Conservation (phyloP, 805 yeast species). For the Wickerhamomyces pijperi region DNA sequence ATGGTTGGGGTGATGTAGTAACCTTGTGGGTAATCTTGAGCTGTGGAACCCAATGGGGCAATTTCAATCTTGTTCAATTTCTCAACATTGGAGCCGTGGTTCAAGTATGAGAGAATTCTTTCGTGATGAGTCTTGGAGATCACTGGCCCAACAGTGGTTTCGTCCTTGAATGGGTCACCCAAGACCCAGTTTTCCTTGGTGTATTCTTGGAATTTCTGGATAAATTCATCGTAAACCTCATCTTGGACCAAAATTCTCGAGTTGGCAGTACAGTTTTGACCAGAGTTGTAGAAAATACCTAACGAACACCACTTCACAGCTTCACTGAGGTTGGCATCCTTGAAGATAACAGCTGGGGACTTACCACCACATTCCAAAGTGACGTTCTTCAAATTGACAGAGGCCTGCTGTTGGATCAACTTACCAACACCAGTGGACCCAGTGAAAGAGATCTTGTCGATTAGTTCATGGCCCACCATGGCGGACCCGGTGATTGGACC, state of each 20-base stretch:
- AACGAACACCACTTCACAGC: conserved; percentile 59
- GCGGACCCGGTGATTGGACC: conserved; percentile 65
- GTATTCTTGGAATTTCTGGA: conserved; percentile 31
- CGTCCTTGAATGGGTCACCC: conserved; percentile 40
- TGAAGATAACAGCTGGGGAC: conserved; percentile 51
- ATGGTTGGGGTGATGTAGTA: conserved; percentile 68
- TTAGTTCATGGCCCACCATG: conserved; percentile 46
- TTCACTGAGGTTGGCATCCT: conserved; percentile 53
- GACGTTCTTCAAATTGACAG: conserved; percentile 48
- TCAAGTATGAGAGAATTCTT: conserved; percentile 34
- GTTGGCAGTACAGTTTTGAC: conserved; percentile 62
- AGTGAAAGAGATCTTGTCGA: conserved; percentile 52
- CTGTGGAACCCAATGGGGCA: conserved; percentile 19
- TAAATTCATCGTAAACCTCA: conserved; percentile 40
- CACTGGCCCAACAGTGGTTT: conserved; percentile 49
- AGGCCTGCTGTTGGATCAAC: conserved; percentile 50
- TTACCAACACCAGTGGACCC: conserved; percentile 62
- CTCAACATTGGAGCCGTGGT: conserved; percentile 35
- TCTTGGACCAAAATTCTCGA: conserved; percentile 53
- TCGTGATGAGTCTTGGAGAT: conserved; percentile 47
- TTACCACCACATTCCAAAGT: conserved; percentile 69
- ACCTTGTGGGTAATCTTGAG: conserved; percentile 33
- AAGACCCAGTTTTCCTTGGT: conserved; percentile 39
- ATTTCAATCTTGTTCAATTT: conserved; percentile 32
- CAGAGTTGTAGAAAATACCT: conserved; percentile 55